These are phyloP conservation scores for Limonium bicolor DNA, from an alignment of 148 eudicot species.

Conservation along the genomic window DNA sequence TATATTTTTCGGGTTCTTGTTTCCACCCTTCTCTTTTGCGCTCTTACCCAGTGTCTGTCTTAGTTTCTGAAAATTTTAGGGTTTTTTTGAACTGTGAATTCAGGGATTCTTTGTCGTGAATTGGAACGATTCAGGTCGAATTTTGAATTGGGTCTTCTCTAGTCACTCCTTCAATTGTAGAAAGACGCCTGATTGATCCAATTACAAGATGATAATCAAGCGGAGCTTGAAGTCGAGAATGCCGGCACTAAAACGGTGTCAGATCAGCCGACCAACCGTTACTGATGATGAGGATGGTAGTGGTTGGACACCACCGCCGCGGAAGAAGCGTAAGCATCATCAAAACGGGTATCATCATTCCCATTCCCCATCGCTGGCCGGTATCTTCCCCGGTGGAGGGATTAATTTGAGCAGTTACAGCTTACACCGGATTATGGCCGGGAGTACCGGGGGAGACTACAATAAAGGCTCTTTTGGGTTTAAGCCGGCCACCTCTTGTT, in stretches of 20 bases:
- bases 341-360: conserved; percentile 28
- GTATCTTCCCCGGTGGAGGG: conserved; percentile 61
- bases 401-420: conserved; percentile 36
- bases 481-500: conserved; percentile 25
- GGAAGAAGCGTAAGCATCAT: conserved; percentile 30
- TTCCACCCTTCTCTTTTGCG: too few relatives aligned
- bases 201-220: conserved; percentile 92
- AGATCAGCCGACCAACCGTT: conserved; percentile 28
- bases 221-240: conserved; percentile 79
- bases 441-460: conserved; percentile 11
- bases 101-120: too few relatives aligned
- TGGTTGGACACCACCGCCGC: conserved; percentile 3
- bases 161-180: too few relatives aligned
- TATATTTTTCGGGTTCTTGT: too few relatives aligned
- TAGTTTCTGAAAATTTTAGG: too few relatives aligned
- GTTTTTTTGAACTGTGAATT: too few relatives aligned
- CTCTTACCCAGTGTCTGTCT: too few relatives aligned
- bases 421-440: conserved; percentile 14
- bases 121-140: too few relatives aligned
- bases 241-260: conserved; percentile 76
- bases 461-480: conserved; percentile 8
- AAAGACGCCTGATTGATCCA: too few relatives aligned
- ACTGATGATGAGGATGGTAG: conserved; percentile 38
- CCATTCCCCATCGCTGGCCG: conserved; percentile 53
- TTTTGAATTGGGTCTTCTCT: too few relatives aligned